Base-by-base conservation (phyloP, 352 stramenopile species). In the Hyaloperonospora arabidopsidis region DNA sequence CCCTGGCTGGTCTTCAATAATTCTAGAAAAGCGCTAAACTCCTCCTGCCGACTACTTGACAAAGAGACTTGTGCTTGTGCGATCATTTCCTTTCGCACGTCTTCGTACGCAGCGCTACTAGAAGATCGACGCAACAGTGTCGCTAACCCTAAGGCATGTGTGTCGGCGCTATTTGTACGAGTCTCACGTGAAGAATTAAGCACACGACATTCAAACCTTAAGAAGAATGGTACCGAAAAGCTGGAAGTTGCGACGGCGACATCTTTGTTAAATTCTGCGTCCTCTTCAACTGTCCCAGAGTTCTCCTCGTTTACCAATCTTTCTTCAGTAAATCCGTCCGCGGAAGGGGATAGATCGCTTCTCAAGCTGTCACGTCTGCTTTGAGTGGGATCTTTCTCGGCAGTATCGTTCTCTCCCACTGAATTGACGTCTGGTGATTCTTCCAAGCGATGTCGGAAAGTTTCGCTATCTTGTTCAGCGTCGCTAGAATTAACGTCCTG, bases 161-260 rank as follows among this genome's bases (percentile, higher is more conserved):
- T 40, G 22, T 70, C 54, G 11, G 44, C 51, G 40, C 54, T 65
- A 45, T 59, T 70, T 11, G 53, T 59, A 8, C 59, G 57, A 35
- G 40, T 61, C 14, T 66, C 62, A 6, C 66, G 63, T 25, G 66
- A 61, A 11, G 48, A 59, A 22, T 54, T 74, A 15, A 90, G 52
- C 47, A 89, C 65, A 19, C 76, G 77, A 34, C 72, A 93, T 52
- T 94, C 84, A 43, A 93, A 92, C 10, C 67, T 81, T 23, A 94
- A 86, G 58, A 94, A 94, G 49, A 93, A 91, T 34, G 84, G 80
- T 7, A 83, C 70, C 12, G 79, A 92, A 50, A 92, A 89, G 28
- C 74, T 89, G 14, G 81, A 93, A 8, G 79, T 90, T 6, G 80
- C 79, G 15, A 85, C 82, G 1, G 78, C 82, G 0, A 90, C 82